Evolutionary conservation across 2,329 filamentous ascomycete genomes (phyloP).

Genomic region (Metarhizium anisopliae): DNA sequence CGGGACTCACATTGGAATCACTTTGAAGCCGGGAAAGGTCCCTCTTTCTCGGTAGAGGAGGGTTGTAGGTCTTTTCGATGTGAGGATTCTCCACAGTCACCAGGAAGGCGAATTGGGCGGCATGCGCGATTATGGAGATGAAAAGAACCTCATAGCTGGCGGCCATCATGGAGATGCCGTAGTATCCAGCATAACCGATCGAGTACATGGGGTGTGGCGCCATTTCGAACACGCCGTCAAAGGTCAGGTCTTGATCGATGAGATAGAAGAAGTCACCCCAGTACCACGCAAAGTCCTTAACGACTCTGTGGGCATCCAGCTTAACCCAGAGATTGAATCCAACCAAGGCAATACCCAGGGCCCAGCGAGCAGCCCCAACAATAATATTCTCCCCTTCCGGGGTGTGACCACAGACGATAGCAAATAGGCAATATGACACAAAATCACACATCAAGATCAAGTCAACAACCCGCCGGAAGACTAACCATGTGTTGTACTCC

Average conservation of each 20-base stretch:
- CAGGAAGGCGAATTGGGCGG: constrained; percentile 89
- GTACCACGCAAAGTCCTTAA: constrained; percentile 99
- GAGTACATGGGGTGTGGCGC: constrained; percentile 99
- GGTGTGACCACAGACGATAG: constrained; percentile 72
- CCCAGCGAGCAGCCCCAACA: constrained; percentile 69
- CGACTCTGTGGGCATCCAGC: constrained; percentile 90
- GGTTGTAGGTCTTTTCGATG: constrained; percentile 96
- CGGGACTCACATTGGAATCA: constrained; percentile 18
- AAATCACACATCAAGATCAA: constrained; percentile 99
- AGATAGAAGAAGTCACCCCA: constrained; percentile 99
- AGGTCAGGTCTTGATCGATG: constrained; percentile 94
- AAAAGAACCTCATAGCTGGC: constrained; percentile 96
- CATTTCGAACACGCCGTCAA: constrained; percentile 98
- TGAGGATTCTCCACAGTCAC: constrained; percentile 91
- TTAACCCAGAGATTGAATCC: constrained; percentile 98
- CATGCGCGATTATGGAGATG: constrained; percentile 91
- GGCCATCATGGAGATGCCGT: constrained; percentile 96
- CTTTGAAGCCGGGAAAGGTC: constrained; percentile 24
- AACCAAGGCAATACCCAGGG: constrained; percentile 66
- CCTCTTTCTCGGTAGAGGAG: constrained; percentile 64
- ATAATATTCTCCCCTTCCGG: constrained; percentile 63
- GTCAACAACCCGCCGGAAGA: constrained; percentile 92
- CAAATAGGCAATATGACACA: constrained; percentile 91
- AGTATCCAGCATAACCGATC: constrained; percentile 94
- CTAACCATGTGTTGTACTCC: constrained; percentile 98